phyloP scores from a whole-genome alignment of 768 basidiomycete genomes.

The Phlegmacium glaucopus region DNA sequence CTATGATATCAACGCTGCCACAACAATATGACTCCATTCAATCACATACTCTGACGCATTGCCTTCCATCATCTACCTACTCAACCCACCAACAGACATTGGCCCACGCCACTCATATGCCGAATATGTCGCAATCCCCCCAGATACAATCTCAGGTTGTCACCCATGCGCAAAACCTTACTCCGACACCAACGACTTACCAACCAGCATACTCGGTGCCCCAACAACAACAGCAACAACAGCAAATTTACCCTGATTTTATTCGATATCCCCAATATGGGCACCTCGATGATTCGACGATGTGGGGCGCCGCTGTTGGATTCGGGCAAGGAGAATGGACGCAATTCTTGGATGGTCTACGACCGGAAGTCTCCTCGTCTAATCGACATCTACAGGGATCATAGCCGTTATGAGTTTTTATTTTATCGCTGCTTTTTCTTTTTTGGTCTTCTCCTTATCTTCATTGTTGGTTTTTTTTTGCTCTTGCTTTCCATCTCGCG shows the following conservation, averaged over 20 bases:
- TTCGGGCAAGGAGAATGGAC: conserved; percentile 78
- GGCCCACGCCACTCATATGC: conserved; percentile 10
- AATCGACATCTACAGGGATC: conserved; percentile 34
- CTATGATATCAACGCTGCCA: conserved; percentile 31
- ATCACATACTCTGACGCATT: conserved; percentile 23
- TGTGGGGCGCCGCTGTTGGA: conserved; percentile 75
- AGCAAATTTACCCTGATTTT: conserved; percentile 36
- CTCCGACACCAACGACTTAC: conserved; percentile 16
- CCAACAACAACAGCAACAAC: conserved; percentile 12
- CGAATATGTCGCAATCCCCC: conserved; percentile 23
- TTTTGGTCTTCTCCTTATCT: conserved; percentile 7
- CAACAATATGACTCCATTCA: conserved; percentile 34
- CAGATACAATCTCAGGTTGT: conserved; percentile 24
- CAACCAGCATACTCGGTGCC: conserved; percentile 11
- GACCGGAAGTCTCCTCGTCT: conserved; percentile 35
- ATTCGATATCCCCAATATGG: conserved; percentile 42
- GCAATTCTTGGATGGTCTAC: conserved; percentile 59
- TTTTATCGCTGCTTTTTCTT: conserved; percentile 6
- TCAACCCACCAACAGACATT: conserved; percentile 12
- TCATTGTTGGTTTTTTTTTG: conserved; percentile 13
- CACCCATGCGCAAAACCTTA: conserved; percentile 14
- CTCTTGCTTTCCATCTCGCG: conserved; percentile 10
- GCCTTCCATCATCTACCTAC: conserved; percentile 18
- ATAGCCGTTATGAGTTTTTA: conserved; percentile 17
- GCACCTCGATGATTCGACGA: conserved; percentile 55